Evolutionary conservation across 495 filamentous ascomycete genomes (phyloP).

Genomic region (Penicillium verhagenii): DNA sequence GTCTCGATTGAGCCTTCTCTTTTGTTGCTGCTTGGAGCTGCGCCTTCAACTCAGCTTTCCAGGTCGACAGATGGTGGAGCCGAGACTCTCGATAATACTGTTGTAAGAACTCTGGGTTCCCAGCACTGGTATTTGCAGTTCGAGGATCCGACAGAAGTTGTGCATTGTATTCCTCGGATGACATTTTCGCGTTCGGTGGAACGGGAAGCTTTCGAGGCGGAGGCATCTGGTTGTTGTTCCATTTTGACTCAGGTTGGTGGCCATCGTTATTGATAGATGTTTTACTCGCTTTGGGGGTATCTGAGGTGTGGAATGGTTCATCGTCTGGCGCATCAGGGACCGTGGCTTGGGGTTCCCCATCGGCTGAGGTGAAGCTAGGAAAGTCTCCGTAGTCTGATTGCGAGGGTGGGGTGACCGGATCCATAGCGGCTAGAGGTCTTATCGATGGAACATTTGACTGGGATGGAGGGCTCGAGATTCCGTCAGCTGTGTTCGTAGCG

Average conservation of each 20-base stretch:
- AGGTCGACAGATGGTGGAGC: slow-evolving; percentile 89
- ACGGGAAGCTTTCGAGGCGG: slow-evolving; percentile 7
- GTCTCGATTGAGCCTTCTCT: slow-evolving; percentile 61
- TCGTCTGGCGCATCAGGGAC: background rate
- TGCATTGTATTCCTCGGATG: slow-evolving; percentile 89
- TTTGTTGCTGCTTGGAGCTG: slow-evolving; percentile 75
- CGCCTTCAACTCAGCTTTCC: slow-evolving; percentile 92
- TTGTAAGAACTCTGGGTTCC: slow-evolving; percentile 87
- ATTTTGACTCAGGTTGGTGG: background rate
- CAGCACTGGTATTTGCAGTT: slow-evolving; percentile 79
- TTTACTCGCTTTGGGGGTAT: background rate
- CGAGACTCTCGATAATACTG: slow-evolving; percentile 93
- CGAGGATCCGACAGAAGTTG: slow-evolving; percentile 75
- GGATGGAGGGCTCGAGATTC: background rate
- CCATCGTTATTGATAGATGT: background rate
- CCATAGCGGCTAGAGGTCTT: background rate
- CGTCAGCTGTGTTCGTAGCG: background rate
- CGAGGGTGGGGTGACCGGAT: slow-evolving; percentile 6
- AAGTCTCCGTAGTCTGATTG: slow-evolving; percentile 49
- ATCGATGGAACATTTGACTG: background rate
- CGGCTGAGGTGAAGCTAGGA: slow-evolving; percentile 36
- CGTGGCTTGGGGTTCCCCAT: slow-evolving; percentile 10
- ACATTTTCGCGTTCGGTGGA: slow-evolving; percentile 51
- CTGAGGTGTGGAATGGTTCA: background rate
- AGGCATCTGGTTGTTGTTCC: slow-evolving; percentile 6